Evolutionary conservation across 306 rosid species (phyloP), one percentile per base, ranked within the genome.

Genomic region (Gastrolobium bilobum): DNA sequence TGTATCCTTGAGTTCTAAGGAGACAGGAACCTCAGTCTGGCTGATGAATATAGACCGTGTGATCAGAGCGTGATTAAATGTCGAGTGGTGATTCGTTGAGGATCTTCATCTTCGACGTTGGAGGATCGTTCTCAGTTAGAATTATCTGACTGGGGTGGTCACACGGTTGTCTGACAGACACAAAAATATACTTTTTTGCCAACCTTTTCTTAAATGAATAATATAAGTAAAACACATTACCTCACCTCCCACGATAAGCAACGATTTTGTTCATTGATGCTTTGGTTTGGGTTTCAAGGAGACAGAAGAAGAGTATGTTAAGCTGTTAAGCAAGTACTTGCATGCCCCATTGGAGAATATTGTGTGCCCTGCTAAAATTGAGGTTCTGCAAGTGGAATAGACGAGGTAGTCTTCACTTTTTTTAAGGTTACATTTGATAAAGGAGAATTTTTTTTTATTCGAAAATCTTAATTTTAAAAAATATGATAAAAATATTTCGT

Each of bases 11-110:
- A 47, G 14, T 47, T 52, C 58, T 14, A 52, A 52, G 58, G 33
- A 52, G 58, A 54, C 35, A 54, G 34, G 35, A 54, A 20, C 61
- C 61, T 2, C 6, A 7, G 61, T 54, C 34, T 54, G 61, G 61
- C 20, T 29, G 61, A 59, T 59, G 66, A 59, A 59, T 9, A 3
- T 11, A 0, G 9, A 34, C 66, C 43, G 42, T 59, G 66, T 2
- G 66, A 59, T 59, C 43, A 59, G 66, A 59, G 66, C 66, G 66
- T 59, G 66, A 59, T 34, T 59, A 33, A 58, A 0, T 3, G 64
- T 4, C 2, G 15, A 0, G 40, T 33, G 64, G 4, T 33, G 7
- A 7, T 1, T 7, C 13, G 5, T 1, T 4, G 3, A 40, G 26
- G 66, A 6, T 8, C 9, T 6, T n/a, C 47, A 2, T 7, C 9